phyloP scores from a whole-genome alignment of 2,329 filamentous ascomycete species.

The Phoma sp. region DNA sequence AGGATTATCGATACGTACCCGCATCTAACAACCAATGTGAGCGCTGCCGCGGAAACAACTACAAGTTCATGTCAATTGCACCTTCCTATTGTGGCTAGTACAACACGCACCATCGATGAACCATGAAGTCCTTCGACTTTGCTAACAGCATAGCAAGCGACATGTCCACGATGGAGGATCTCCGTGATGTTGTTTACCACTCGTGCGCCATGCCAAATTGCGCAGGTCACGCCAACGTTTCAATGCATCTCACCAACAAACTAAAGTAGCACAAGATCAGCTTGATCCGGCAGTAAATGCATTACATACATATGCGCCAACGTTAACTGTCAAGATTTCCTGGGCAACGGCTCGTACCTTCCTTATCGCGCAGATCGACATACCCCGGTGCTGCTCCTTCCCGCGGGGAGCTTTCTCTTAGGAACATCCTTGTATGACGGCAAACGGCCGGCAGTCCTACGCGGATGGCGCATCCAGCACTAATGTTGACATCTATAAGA shows the following conservation, averaged over 20 bases:
- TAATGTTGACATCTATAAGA: slow-evolving; percentile 21
- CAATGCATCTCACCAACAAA: slow-evolving; percentile 9
- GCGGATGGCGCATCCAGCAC: slow-evolving; percentile 7
- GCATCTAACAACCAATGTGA: slow-evolving; percentile 11
- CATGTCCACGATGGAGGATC: not conserved
- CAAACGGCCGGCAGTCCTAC: slow-evolving; percentile 18
- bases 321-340: not conserved
- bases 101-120: slow-evolving; percentile 10
- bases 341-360: slow-evolving; percentile 3
- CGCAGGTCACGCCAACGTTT: slow-evolving; percentile 3
- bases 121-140: slow-evolving; percentile 2
- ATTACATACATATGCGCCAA: slow-evolving; percentile 9
- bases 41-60: slow-evolving; percentile 19
- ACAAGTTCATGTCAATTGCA: slow-evolving; percentile 9
- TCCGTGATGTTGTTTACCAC: not conserved
- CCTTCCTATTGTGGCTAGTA: slow-evolving; percentile 28
- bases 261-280: slow-evolving; percentile 9
- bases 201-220: not conserved
- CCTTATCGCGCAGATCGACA: slow-evolving; percentile 28
- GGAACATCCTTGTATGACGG: slow-evolving; percentile 18
- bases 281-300: not conserved
- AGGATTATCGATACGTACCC: slow-evolving; percentile 24
- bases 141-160: not conserved
- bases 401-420: slow-evolving; percentile 12
- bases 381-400: slow-evolving; percentile 14